These are phyloP conservation scores for Oryza coarctata DNA, from an alignment of 176 grass and related monocot species.

Conservation along the genomic window DNA sequence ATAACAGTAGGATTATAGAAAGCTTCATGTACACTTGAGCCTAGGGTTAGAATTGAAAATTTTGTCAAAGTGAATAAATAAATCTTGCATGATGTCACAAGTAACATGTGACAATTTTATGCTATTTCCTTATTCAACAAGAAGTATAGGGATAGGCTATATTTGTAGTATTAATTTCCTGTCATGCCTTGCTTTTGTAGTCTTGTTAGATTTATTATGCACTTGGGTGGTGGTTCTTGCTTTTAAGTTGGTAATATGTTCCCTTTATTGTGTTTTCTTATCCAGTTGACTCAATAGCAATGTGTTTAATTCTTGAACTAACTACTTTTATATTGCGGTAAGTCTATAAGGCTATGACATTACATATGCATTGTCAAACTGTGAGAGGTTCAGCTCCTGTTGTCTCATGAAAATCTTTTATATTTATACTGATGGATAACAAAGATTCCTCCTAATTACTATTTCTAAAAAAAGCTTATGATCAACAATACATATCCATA, in stretches of 20 bases:
- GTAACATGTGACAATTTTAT: not conserved
- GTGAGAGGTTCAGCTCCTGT: not conserved
- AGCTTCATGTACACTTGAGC: not conserved
- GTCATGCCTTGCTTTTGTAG: not conserved
- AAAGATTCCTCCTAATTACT: not conserved
- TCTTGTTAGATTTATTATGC: not conserved
- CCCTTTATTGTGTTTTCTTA: not conserved
- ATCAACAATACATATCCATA: conserved; percentile 4
- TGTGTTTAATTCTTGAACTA: not conserved
- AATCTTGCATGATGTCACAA: not conserved
- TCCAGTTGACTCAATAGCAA: not conserved
- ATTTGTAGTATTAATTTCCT: not conserved
- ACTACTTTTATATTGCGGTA: not conserved
- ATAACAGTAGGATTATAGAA: not conserved
- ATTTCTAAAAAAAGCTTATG: not conserved
- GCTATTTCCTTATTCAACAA: not conserved
- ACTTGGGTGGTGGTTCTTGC: not conserved
- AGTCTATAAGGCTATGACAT: not conserved
- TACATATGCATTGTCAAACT: not conserved
- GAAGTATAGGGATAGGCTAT: not conserved
- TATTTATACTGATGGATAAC: not conserved
- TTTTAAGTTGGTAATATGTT: not conserved
- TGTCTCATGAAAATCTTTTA: not conserved
- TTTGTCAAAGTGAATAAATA: not conserved
- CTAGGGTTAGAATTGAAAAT: not conserved